Percentiles rank a stretch among this genome's conserved stretches.
Evolutionary conservation across 176 grass and related monocot genomes (phyloP).

Genomic region (Aegilops longissima): DNA sequence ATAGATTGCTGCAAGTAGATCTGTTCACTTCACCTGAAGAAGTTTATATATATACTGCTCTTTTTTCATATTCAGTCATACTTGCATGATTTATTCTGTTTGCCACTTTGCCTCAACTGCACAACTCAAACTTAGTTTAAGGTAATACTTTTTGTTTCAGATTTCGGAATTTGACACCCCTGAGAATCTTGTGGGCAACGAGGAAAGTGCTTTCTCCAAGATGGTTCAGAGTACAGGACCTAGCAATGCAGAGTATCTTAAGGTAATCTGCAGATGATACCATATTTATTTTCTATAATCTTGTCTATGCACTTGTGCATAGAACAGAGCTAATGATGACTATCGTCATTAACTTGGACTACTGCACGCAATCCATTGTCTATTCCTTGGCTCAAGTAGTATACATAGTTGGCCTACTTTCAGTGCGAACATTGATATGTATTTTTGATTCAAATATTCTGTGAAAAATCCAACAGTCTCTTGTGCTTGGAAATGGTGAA

Average conservation of each 20-base stretch:
- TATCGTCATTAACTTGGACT: neutral
- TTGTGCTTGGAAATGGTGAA: slow-evolving; percentile 71
- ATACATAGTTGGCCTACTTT: neutral
- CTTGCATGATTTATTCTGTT: neutral
- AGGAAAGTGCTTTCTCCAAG: slow-evolving; percentile 88
- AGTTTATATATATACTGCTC: too few relatives aligned
- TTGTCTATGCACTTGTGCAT: neutral
- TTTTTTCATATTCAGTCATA: neutral
- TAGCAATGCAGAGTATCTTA: slow-evolving; percentile 91
- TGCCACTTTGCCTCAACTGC: neutral
- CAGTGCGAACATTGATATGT: neutral
- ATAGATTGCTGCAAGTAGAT: neutral
- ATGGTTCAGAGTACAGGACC: slow-evolving; percentile 97
- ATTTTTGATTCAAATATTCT: slow-evolving; percentile 36
- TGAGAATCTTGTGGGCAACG: slow-evolving; percentile 79
- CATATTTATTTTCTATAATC: neutral
- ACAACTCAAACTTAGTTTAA: neutral
- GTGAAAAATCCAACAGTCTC: slow-evolving; percentile 48
- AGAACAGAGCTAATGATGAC: neutral
- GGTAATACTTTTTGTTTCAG: slow-evolving; percentile 31
- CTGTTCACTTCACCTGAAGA: neutral
- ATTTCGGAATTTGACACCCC: slow-evolving; percentile 90
- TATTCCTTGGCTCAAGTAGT: neutral
- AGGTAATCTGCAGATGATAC: slow-evolving; percentile 43
- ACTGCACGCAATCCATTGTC: too few relatives aligned